Evolutionary conservation across 106 monocot species (phyloP), one percentile per base, ranked within the genome.

Genomic region (Phalaenopsis equestris): DNA sequence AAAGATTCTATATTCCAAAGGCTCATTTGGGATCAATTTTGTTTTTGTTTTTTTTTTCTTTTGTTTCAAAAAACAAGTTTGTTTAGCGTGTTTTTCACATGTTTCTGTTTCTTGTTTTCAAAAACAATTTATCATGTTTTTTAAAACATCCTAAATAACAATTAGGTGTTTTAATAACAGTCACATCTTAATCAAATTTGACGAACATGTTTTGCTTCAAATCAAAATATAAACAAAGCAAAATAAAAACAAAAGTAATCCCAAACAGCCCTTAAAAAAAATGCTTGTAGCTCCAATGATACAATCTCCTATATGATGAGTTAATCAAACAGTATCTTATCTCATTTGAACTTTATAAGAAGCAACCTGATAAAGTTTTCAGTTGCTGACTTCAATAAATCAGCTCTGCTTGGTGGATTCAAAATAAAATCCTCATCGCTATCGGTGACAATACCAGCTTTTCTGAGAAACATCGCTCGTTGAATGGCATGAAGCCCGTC

Each of bases 391-490:
- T 99, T 89, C 86, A 91, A 82, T 77, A 99, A 77, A 83, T 85
- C 80, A 83, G 87, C 88, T 85, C 87, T 89, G 80, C 83, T 93
- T 72, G 99, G 99, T 80, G 91, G 93, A 86, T 95, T 95, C 47
- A 83, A 87, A 89, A 99, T 86, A 84, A 93, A 99, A 80, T 84
- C 86, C 75, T 95, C 91, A 86, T 94, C 89, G 55, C 83, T 64
- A 81, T 79, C 45, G 83, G 90, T 93, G 8, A 91, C 95, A 72
- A 99, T 88, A 78, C 99, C 99, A 70, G 99, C 95, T 86, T 91
- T 99, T 86, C 81, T 95, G 7, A 93, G 86, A 87, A 91, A 93
- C 42, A 90, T 42, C 79, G 86, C 87, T 18, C 91, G 86, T 16
- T 99, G 95, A 49, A 99, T 87, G 21, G 93, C 82, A 65, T 83